phyloP scores from a whole-genome alignment of 805 yeast species.

The Suhomyces sp. region DNA sequence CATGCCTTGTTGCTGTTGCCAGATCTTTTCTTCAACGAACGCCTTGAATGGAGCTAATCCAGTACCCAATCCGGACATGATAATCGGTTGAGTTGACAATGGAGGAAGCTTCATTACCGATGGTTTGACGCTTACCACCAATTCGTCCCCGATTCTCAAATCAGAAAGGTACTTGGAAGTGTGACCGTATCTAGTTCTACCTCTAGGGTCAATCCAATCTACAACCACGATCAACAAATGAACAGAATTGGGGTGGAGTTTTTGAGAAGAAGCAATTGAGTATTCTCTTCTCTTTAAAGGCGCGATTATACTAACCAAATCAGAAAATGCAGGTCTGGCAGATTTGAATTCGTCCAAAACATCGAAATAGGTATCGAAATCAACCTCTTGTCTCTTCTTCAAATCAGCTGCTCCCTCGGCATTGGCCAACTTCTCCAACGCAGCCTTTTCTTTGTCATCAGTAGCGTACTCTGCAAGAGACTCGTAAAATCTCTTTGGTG shows the following conservation, averaged over 20 bases:
- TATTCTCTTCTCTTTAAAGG: conserved; percentile 96
- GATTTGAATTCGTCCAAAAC: conserved; percentile 74
- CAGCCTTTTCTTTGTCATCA: conserved; percentile 62
- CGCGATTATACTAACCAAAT: conserved; percentile 69
- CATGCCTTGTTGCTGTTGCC: conserved; percentile 86
- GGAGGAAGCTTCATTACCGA: conserved; percentile 96
- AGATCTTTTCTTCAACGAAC: conserved; percentile 88
- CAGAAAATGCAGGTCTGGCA: conserved; percentile 72
- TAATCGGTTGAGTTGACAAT: conserved; percentile 79
- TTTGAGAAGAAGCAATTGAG: conserved; percentile 95
- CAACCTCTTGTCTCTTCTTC: conserved; percentile 81
- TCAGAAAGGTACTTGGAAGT: conserved; percentile 89
- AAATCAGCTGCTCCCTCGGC: conserved; percentile 82
- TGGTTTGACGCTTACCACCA: conserved; percentile 93
- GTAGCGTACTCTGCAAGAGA: conserved; percentile 69
- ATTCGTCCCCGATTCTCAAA: conserved; percentile 72
- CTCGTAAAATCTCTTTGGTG: conserved; percentile 93
- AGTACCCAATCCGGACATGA: conserved; percentile 97
- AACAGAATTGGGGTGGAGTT: conserved; percentile 84
- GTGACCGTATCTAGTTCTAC: conserved; percentile 87
- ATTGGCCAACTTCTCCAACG: conserved; percentile 61
- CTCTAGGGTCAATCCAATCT: conserved; percentile 87
- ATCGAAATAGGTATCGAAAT: conserved; percentile 77
- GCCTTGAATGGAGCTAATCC: conserved; percentile 99
- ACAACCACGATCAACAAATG: conserved; percentile 92